Conservation (phyloP, 2,329 filamentous ascomycete genomes). For the Beauveria varroae region DNA sequence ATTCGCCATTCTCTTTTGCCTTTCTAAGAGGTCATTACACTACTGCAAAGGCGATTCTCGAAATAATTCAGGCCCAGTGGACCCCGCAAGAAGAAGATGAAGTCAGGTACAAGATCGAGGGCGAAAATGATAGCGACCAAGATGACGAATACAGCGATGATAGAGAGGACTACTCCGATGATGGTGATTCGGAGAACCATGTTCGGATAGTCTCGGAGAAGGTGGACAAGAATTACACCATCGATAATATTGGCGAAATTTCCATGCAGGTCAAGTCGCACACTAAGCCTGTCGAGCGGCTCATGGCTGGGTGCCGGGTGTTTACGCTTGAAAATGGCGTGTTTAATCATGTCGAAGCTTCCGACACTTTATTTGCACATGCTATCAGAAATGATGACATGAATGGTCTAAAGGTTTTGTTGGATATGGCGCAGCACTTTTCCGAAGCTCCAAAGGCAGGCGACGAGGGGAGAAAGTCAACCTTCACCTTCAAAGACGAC, state of each 20-base stretch:
- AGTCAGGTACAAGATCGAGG: constrained; percentile 40
- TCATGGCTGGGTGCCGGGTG: constrained; percentile 34
- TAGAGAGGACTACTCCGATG: constrained; percentile 27
- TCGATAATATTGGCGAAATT: constrained; percentile 67
- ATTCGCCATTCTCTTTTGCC: constrained; percentile 61
- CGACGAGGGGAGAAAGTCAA: constrained; percentile 26
- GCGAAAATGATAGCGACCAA: constrained; percentile 30
- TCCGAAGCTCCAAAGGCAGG: constrained; percentile 27
- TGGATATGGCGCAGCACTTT: constrained; percentile 46
- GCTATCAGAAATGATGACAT: constrained; percentile 47
- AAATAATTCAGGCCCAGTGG: constrained; percentile 65
- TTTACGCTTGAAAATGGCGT: constrained; percentile 22
- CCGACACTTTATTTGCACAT: constrained; percentile 31
- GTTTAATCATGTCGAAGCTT: constrained; percentile 16
- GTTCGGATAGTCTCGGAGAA: constrained; percentile 44
- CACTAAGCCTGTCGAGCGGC: constrained; percentile 44
- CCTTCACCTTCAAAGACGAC: constrained; percentile 31
- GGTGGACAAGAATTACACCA: constrained; percentile 61
- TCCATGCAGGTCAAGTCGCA: constrained; percentile 61
- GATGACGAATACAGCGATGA: constrained; percentile 29
- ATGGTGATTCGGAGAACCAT: constrained; percentile 28
- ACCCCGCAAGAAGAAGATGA: constrained; percentile 45
- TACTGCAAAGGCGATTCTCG: constrained; percentile 57
- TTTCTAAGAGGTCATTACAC: constrained; percentile 57
- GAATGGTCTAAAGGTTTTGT: constrained; percentile 45